phyloP scores from a whole-genome alignment of 805 yeast species.

The Saccharomycopsis amapae region DNA sequence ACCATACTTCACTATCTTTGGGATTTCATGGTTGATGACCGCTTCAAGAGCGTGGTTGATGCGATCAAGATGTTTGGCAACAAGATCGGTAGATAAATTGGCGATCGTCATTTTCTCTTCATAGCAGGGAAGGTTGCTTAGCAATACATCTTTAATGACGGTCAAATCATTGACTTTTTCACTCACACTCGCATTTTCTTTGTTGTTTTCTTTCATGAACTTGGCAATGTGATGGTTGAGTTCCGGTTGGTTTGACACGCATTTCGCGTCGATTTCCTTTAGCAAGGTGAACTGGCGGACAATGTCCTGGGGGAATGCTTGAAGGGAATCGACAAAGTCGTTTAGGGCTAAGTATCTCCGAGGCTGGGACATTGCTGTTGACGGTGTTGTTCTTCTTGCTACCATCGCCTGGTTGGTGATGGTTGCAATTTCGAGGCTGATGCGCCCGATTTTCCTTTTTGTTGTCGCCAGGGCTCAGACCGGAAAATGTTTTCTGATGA shows the following conservation, averaged over 20 bases:
- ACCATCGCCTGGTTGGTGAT: no score
- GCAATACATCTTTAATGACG: slow-evolving; percentile 14
- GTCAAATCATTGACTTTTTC: neutral
- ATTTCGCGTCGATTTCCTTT: slow-evolving; percentile 93
- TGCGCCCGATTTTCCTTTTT: no score
- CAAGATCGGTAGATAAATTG: slow-evolving; percentile 75
- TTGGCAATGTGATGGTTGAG: slow-evolving; percentile 47
- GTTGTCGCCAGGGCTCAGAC: no score
- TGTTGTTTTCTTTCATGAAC: slow-evolving; percentile 30
- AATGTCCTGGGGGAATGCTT: slow-evolving; percentile 80
- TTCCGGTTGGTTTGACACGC: slow-evolving; percentile 66
- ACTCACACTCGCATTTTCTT: slow-evolving; percentile 23
- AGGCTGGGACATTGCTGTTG: no score
- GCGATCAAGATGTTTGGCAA: slow-evolving; percentile 59
- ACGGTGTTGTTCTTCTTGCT: no score
- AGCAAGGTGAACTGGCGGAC: slow-evolving; percentile 79
- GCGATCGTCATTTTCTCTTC: slow-evolving; percentile 98
- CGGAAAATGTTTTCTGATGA: no score
- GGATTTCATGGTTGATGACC: slow-evolving; percentile 73
- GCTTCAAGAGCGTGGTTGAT: slow-evolving; percentile 75
- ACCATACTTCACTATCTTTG: slow-evolving; percentile 70
- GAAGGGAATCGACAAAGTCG: slow-evolving; percentile 85
- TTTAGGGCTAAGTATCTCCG: slow-evolving; percentile 38
- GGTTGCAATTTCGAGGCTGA: no score
- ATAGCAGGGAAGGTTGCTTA: slow-evolving; percentile 68